These are phyloP conservation scores for Trichoderma gracile DNA, from an alignment of 2,329 filamentous ascomycete species.

Conservation along the genomic window DNA sequence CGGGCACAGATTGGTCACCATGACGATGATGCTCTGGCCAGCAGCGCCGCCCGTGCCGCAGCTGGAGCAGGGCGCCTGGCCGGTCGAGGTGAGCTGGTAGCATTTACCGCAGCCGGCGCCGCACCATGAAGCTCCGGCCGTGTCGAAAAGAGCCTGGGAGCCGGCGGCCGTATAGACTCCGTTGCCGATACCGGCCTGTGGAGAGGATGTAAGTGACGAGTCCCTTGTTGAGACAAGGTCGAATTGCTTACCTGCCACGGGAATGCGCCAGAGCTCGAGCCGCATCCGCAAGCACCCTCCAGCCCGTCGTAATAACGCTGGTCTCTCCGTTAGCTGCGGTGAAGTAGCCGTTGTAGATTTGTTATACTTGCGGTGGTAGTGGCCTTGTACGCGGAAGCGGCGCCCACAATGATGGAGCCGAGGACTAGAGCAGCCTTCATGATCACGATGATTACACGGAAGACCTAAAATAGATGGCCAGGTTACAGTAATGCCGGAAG, in stretches of 20 bases:
- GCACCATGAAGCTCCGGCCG: constrained; percentile 16
- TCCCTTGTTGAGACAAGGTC: neutral
- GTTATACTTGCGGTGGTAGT: constrained; percentile 6
- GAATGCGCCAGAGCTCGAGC: constrained; percentile 12
- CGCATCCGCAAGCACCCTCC: constrained; percentile 15
- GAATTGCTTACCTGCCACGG: constrained; percentile 9
- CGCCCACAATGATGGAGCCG: neutral
- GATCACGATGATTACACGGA: neutral
- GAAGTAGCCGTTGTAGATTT: neutral
- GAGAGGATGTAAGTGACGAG: neutral
- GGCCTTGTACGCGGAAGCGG: constrained; percentile 10
- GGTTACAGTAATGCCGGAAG: neutral
- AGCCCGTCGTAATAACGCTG: constrained; percentile 17
- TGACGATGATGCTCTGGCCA: constrained; percentile 19
- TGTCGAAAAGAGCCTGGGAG: constrained; percentile 18
- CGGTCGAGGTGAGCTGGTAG: constrained; percentile 15
- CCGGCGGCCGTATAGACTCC: constrained; percentile 18
- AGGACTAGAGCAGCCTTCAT: constrained; percentile 5
- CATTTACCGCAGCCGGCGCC: constrained; percentile 20
- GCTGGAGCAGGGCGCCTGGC: constrained; percentile 9
- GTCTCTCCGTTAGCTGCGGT: neutral
- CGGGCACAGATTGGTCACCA: constrained; percentile 19
- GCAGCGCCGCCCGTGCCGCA: constrained; percentile 13
- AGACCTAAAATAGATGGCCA: neutral
- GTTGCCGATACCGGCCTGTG: constrained; percentile 5